phyloP scores from a whole-genome alignment of 1,284 basidiomycete genomes.

The Heterobasidion irregulare region DNA sequence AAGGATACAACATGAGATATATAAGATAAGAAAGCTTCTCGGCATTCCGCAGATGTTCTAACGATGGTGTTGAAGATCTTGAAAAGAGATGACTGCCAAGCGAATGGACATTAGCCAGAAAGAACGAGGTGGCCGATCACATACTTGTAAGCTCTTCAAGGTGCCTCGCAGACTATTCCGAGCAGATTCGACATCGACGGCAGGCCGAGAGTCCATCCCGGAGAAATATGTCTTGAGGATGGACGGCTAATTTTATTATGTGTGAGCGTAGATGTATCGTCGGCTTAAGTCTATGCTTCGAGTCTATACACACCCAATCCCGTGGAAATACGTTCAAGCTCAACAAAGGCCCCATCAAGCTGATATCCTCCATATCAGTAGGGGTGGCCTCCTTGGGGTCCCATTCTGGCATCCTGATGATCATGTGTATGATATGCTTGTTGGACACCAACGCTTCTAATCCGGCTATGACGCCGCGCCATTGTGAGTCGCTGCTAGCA shows the following conservation, averaged over 20 bases:
- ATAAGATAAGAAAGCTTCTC: constrained; percentile 83
- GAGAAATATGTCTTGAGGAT: constrained; percentile 80
- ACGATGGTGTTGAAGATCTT: constrained; percentile 86
- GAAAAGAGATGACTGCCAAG: constrained; percentile 66
- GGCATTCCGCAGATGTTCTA: constrained; percentile 69
- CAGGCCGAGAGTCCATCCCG: constrained; percentile 69
- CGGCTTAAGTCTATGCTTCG: neutral
- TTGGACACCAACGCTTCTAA: constrained; percentile 75
- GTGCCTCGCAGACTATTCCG: constrained; percentile 78
- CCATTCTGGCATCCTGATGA: constrained; percentile 67
- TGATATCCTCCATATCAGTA: constrained; percentile 50
- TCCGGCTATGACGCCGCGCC: constrained; percentile 84
- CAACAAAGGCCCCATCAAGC: constrained; percentile 76
- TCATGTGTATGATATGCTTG: constrained; percentile 79
- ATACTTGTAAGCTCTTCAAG: constrained; percentile 69
- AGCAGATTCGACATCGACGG: constrained; percentile 76
- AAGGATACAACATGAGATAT: constrained; percentile 70
- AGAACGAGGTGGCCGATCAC: neutral
- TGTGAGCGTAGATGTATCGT: neutral
- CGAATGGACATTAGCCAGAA: constrained; percentile 4
- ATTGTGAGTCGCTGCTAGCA: constrained; percentile 61
- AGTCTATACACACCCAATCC: constrained; percentile 66
- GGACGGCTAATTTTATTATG: constrained; percentile 44
- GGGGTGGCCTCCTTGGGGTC: constrained; percentile 54
- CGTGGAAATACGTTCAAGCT: constrained; percentile 77